Percentiles rank a stretch among this genome's conserved stretches.
Conservation (phyloP, 805 yeast genomes). For the Candida dajiaensis region DNA sequence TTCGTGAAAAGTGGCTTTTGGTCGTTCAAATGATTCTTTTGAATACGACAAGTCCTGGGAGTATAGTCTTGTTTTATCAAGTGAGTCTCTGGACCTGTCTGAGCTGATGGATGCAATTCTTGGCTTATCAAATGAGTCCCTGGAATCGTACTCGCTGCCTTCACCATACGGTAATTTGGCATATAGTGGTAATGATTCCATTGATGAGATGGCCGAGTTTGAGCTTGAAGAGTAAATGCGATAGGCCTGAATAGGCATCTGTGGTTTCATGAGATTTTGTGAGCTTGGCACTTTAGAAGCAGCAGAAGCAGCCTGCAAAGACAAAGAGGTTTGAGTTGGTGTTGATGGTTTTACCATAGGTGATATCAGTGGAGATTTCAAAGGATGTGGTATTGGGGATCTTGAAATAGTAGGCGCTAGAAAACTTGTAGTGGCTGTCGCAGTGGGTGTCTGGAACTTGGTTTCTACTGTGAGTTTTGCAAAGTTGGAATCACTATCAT, state of each 20-base stretch:
- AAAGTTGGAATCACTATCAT: not conserved
- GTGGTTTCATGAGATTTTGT: constrained; percentile 2
- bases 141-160: constrained; percentile 3
- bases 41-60: not conserved
- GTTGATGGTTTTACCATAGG: not conserved
- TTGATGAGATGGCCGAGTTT: constrained; percentile 14
- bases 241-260: constrained; percentile 1
- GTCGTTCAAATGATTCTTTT: not conserved
- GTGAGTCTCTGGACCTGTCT: not conserved
- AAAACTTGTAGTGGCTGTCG: not conserved
- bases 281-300: constrained; percentile 1
- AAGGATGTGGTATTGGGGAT: not conserved
- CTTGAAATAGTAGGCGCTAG: not conserved
- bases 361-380: not conserved
- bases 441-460: not conserved
- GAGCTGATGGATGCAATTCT: not conserved
- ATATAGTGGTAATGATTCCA: constrained; percentile 13
- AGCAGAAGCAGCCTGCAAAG: constrained; percentile 5
- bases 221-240: constrained; percentile 8
- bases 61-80: not conserved
- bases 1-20: not conserved
- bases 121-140: not conserved
- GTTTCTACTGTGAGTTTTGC: not conserved
- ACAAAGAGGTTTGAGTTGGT: not conserved
- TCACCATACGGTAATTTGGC: constrained; percentile 6